phyloP scores from a whole-genome alignment of 768 basidiomycete species.

The Atractiella rhizophila region DNA sequence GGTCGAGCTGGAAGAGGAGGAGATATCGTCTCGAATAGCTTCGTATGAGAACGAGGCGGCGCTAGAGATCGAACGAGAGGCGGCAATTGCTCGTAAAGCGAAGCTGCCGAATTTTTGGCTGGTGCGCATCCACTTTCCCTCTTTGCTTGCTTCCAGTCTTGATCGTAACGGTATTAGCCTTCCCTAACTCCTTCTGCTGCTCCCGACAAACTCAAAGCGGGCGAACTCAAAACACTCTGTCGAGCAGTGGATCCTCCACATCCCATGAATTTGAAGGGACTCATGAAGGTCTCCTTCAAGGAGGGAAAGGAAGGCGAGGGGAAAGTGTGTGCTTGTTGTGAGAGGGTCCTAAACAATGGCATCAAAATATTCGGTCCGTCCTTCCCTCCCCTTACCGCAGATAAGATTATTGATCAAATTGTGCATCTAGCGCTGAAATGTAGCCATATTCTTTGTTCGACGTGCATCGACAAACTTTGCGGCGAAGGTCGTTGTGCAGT shows the following conservation, averaged over 20 bases:
- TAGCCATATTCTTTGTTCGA: too few species aligned
- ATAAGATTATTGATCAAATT: too few species aligned
- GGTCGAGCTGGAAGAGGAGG: conserved; percentile 52
- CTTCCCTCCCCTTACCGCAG: too few species aligned
- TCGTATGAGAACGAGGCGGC: conserved; percentile 78
- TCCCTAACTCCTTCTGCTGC: conserved; percentile 61
- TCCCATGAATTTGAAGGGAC: conserved; percentile 36
- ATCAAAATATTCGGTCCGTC: too few species aligned
- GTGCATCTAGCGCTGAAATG: too few species aligned
- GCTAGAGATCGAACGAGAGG: conserved; percentile 39
- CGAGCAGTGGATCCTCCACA: conserved; percentile 56
- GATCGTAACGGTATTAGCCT: conserved; percentile 23
- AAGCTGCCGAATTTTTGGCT: conserved; percentile 97
- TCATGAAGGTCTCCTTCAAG: neutral
- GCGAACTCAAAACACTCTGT: conserved; percentile 65
- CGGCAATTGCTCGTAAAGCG: conserved; percentile 50
- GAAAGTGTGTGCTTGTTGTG: too few species aligned
- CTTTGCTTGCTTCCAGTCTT: conserved; percentile 10
- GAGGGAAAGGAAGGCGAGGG: too few species aligned
- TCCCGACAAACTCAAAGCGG: conserved; percentile 43
- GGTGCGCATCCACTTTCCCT: conserved; percentile 2
- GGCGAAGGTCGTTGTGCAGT: too few species aligned
- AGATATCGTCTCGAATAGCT: conserved; percentile 41
- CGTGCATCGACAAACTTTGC: too few species aligned
- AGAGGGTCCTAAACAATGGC: too few species aligned